Evolutionary conservation across 2,329 filamentous ascomycete species (phyloP).

Genomic region (Pseudopithomyces maydicus): DNA sequence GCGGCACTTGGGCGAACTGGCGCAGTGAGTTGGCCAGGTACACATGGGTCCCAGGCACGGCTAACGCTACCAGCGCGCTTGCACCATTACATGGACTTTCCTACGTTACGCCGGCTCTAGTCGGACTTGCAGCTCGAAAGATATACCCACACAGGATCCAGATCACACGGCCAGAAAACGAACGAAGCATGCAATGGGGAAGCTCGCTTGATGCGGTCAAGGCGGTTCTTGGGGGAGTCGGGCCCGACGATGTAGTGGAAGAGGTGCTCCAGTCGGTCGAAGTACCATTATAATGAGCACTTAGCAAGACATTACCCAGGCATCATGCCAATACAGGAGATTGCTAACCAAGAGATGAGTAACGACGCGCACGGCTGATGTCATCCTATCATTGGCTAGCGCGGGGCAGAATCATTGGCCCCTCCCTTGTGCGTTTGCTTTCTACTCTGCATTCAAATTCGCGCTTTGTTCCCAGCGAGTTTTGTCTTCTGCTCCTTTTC

Average conservation of each 20-base stretch:
- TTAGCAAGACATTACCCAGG: neutral
- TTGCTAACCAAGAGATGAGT: slow-evolving; percentile 22
- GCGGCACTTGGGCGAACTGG: slow-evolving; percentile 72
- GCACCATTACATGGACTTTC: slow-evolving; percentile 80
- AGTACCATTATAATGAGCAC: slow-evolving; percentile 54
- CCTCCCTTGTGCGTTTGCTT: slow-evolving; percentile 5
- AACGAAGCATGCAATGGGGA: slow-evolving; percentile 92
- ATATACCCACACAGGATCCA: slow-evolving; percentile 84
- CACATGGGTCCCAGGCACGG: slow-evolving; percentile 7
- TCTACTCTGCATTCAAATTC: slow-evolving; percentile 1
- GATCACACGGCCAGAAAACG: slow-evolving; percentile 70
- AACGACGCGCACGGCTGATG: slow-evolving; percentile 31
- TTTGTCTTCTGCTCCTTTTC: neutral
- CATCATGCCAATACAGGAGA: slow-evolving; percentile 1
- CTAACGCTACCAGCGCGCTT: slow-evolving; percentile 61
- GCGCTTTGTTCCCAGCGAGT: neutral
- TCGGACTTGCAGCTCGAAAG: slow-evolving; percentile 81
- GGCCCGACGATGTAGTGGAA: slow-evolving; percentile 61
- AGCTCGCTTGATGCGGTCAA: slow-evolving; percentile 75
- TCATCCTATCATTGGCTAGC: slow-evolving; percentile 28
- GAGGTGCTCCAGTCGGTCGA: slow-evolving; percentile 63
- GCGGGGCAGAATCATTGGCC: slow-evolving; percentile 22
- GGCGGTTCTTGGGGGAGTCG: slow-evolving; percentile 65
- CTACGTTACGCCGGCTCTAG: slow-evolving; percentile 83
- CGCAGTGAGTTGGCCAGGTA: slow-evolving; percentile 53